Conservation (phyloP, 805 yeast genomes). For the Ogataea chonburiensis region DNA sequence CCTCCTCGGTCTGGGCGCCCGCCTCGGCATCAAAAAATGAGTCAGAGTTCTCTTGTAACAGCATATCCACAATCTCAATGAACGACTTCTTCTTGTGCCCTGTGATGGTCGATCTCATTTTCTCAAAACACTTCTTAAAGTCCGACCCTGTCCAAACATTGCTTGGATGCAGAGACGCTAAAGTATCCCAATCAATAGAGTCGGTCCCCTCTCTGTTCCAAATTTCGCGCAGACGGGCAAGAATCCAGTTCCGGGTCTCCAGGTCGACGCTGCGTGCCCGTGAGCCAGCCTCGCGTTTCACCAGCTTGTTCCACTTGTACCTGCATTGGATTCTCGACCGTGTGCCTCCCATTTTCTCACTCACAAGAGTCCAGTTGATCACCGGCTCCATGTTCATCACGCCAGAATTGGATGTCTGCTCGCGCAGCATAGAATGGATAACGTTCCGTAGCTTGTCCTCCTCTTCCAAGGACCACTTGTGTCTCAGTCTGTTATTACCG, state of each 20-base stretch:
- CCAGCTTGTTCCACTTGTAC: constrained; percentile 88
- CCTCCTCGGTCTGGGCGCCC: background rate
- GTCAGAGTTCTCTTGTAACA: constrained; percentile 19
- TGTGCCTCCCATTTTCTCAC: constrained; percentile 85
- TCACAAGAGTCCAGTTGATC: constrained; percentile 89
- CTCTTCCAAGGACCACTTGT: constrained; percentile 85
- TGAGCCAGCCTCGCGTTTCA: constrained; percentile 53
- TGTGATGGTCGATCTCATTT: constrained; percentile 51
- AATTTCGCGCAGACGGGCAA: constrained; percentile 45
- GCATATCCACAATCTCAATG: constrained; percentile 31
- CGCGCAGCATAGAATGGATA: constrained; percentile 48
- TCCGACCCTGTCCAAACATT: constrained; percentile 59
- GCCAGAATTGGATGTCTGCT: constrained; percentile 30
- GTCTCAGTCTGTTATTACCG: constrained; percentile 70
- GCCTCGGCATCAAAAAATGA: constrained; percentile 4
- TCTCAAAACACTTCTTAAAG: constrained; percentile 59
- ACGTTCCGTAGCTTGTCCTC: constrained; percentile 61
- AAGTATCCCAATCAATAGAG: constrained; percentile 53
- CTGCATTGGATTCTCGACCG: constrained; percentile 93
- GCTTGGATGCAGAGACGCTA: constrained; percentile 47
- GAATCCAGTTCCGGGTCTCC: constrained; percentile 50
- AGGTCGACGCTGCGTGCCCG: constrained; percentile 44
- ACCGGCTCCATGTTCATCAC: constrained; percentile 36
- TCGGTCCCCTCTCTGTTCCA: constrained; percentile 40
- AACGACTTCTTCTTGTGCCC: constrained; percentile 44